Evolutionary conservation across 1,284 basidiomycete species (phyloP), one percentile per base, ranked within the genome.

Genomic region (Boletus holoroseus): DNA sequence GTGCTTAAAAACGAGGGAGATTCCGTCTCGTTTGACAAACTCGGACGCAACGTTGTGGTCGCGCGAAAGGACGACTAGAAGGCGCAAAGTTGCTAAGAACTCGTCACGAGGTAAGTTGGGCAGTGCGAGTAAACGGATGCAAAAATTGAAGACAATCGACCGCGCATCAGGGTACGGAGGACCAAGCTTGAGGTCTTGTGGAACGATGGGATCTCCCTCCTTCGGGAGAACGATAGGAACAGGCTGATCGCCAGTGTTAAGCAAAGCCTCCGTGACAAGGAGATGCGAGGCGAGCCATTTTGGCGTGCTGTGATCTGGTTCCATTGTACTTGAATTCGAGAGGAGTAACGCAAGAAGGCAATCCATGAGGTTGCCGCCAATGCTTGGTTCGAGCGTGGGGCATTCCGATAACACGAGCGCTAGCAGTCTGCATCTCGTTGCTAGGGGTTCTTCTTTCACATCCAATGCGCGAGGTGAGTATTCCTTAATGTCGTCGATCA

Each of bases 211-310:
- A 56, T 90, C 85, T 13, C 77, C 82, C 59, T 88, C 85, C 57
- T 81, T 82, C 1, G 87, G 83, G 12, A 85, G 58, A 13, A 74
- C 69, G 55, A 88, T 78, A 3, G 76, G 62, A 28, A 77, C 73
- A 49, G 90, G 83, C 45, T 87, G 85, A 49, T 91, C 86, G 0
- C 84, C 81, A 34, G 88, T 73, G 30, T 84, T 83, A 28, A 96
- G 76, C 37, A 96, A 70, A 9, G 88, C 82, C 64, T 96, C 92
- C 8, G 83, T 82, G 30, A 93, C 87, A 13, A 94, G 78, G 15
- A 94, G 72, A 62, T 88, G 81, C 5, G 86, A 77, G 2, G 92
- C 83, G 2, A 94, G 76, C 94, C 94, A 98, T 60, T 81, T 83
- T 2, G 91, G 91, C 27, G 77, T 66, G 22, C 59, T 65, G 48